Evolutionary conservation across 2,329 filamentous ascomycete genomes (phyloP).

Genomic region (Venturia effusa): DNA sequence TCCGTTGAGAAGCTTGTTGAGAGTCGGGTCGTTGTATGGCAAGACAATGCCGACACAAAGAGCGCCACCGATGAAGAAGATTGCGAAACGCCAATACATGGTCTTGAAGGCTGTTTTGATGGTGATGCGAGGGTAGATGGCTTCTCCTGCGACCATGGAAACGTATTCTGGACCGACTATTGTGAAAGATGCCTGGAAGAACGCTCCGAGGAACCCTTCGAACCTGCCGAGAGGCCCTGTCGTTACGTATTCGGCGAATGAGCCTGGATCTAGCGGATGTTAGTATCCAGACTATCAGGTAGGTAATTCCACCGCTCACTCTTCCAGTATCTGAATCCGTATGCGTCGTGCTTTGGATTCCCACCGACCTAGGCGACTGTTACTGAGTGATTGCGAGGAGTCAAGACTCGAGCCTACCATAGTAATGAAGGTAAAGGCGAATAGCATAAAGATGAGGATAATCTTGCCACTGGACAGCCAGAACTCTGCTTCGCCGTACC

Average conservation of each 20-base stretch:
- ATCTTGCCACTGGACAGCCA: constrained; percentile 35
- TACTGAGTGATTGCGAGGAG: too few relatives aligned
- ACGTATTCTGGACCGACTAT: constrained; percentile 17
- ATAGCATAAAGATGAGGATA: constrained; percentile 22
- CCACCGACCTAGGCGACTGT: constrained; percentile 22
- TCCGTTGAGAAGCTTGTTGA: constrained; percentile 14
- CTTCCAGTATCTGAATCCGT: constrained; percentile 27
- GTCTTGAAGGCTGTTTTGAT: constrained; percentile 18
- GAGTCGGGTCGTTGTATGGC: constrained; percentile 13
- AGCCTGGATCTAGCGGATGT: too few relatives aligned
- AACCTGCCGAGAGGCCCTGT: constrained; percentile 19
- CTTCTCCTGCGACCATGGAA: constrained; percentile 25
- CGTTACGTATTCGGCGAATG: constrained; percentile 19
- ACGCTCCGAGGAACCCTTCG: constrained; percentile 25
- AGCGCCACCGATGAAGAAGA: constrained; percentile 16
- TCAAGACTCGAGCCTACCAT: constrained; percentile 20
- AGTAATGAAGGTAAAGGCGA: constrained; percentile 32
- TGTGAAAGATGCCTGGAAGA: constrained; percentile 15
- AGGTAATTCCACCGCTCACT: too few relatives aligned
- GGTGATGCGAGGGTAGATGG: constrained; percentile 14
- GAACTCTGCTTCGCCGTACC: constrained; percentile 37
- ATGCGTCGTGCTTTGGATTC: constrained; percentile 29
- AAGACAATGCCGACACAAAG: constrained; percentile 15
- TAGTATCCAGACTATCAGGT: too few relatives aligned
- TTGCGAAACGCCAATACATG: constrained; percentile 13